Evolutionary conservation across 441 rosid genomes (phyloP), one percentile per base, ranked within the genome.

Genomic region (Capsella rubella): DNA sequence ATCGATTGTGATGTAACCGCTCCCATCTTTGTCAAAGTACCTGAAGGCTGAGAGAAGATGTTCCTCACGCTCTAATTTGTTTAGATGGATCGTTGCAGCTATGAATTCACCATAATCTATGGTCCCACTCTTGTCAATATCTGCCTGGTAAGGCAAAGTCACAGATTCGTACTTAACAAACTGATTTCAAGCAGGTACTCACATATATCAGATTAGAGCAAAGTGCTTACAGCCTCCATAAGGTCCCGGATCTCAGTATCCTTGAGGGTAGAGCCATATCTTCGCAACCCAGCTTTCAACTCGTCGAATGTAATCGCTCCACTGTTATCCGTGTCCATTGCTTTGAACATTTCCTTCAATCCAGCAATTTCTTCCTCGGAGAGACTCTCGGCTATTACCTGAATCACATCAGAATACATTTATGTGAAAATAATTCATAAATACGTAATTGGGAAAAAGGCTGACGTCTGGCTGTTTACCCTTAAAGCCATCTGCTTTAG

Each of bases 321-420:
- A 74, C 99, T 95, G 79, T 81, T 91, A 72, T 92, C 99, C 28
- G 98, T 95, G 84, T 95, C 99, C 96, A 95, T 95, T 46, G 97
- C 82, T 73, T 69, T 79, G 79, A 95, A 95, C 97, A 95, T 92
- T 84, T 95, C 98, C 76, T 85, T 86, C 78, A 95, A 72, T 77
- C 98, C 99, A 65, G 99, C 98, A 80, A 95, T 95, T 85, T 95
- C 99, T 85, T 92, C 99, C 84, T 95, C 98, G 0, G 99, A 95
- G 43, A 95, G 98, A 81, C 98, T 88, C 82, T 95, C 98, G 35
- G 99, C 99, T 84, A 95, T 95, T 7, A 95, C 99, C 99, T 95
- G 86, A 73, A 55, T 28, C 57, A 51, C 67, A 72, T 15, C 34
- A 32, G 13, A 29, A 50, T 64, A 40, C 21, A 54, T 62, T 61